Evolutionary conservation across 2,329 filamentous ascomycete genomes (phyloP), one percentile per base, ranked within the genome.

Genomic region (Chrysoporthe deuterocubensis): DNA sequence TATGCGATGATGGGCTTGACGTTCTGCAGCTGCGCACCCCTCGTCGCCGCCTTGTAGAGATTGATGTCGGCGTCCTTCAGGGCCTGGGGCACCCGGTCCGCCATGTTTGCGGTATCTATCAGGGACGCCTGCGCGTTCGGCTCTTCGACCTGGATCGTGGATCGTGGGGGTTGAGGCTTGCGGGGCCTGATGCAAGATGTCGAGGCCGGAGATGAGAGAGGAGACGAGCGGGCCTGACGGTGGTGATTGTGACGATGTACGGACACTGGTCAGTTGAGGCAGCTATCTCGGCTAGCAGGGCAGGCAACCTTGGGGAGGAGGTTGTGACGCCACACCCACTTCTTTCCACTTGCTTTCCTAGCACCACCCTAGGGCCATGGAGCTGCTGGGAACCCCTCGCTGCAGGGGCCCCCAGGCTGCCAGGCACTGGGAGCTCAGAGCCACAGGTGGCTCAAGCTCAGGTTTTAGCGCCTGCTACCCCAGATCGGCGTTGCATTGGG

Each of bases 1-100:
- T 98, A 99, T 71, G 94, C 87, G 73, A 98, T 87, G 69, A 96
- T 92, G 9, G 96, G 96, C 79, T 95, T 96, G 75, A 90, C 88
- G 68, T 86, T 86, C 77, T 95, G 92, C 61, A 99, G 87, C 82
- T 99, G 95, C 46, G 88, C 87, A 44, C 93, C 95, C 75, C 95
- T 89, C 65, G 90, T 86, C 70, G 94, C 90, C 78, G 96, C 97
- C 69, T 93, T 92, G 72, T 73, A 78, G 64, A 79, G 74, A 71
- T 89, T 89, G 75, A 97, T 89, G 77, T 97, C 94, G 69, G 92
- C 90, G 67, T 90, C 83, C 81, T 92, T 94, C 74, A 99, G 85
- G 75, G 87, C 87, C 44, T 86, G 83, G 18, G 93, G 93, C 67
- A 95, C 82, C 66, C 83, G 82, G 74, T 87, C 85, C 62, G 92